These are phyloP conservation scores for Phytomonas sp. DNA, from an alignment of 208 protist genomes.

Conservation along the genomic window DNA sequence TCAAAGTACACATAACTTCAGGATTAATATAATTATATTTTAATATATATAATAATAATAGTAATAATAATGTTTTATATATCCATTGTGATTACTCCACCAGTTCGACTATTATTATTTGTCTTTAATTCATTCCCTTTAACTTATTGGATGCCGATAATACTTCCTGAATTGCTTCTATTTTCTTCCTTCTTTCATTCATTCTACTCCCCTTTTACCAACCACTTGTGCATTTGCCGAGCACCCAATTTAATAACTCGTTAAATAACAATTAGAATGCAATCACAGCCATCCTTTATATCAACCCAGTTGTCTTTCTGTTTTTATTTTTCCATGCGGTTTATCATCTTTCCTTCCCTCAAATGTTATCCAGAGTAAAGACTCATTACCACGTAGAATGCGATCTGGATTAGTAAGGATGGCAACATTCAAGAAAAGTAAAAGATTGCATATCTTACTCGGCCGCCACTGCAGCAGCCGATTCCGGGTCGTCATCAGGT, in stretches of 20 bases:
- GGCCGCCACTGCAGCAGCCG: constrained; percentile 18
- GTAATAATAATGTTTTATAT: not conserved
- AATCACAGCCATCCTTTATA: not conserved
- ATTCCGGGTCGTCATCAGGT: constrained; percentile 57
- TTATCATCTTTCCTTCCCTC: not conserved
- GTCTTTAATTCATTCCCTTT: not conserved
- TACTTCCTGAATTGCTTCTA: not conserved
- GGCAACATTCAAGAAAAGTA: not conserved
- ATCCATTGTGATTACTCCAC: not conserved
- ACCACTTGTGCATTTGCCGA: not conserved
- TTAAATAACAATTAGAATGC: not conserved
- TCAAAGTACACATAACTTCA: not conserved
- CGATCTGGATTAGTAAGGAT: not conserved
- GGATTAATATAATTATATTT: not conserved
- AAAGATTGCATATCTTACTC: constrained; percentile 1
- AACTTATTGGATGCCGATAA: not conserved
- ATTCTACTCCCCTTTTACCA: not conserved
- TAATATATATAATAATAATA: not conserved
- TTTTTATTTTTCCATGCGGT: not conserved
- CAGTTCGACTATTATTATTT: not conserved
- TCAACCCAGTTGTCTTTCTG: not conserved
- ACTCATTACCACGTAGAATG: not conserved
- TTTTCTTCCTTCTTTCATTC: not conserved
- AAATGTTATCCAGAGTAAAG: not conserved
- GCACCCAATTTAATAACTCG: not conserved